A percentile compares a stretch with the other conserved stretches of the same genome.
Conservation (phyloP, 352 stramenopile genomes). For the Globisporangium apiculatum region DNA sequence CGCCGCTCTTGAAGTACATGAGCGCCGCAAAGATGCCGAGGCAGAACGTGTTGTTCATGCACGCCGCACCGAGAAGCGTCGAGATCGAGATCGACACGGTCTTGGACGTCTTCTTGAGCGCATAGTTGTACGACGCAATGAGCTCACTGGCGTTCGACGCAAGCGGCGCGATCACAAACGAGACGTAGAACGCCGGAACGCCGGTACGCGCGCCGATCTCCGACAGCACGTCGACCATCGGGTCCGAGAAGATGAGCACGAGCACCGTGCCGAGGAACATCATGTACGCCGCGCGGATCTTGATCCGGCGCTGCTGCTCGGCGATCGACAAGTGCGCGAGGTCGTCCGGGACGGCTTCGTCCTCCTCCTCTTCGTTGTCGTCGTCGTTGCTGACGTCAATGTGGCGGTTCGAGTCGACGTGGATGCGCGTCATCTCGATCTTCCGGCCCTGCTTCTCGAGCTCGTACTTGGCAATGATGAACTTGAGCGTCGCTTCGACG, state of each 20-base stretch:
- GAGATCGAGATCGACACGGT: constrained; percentile 96
- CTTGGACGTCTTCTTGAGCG: constrained; percentile 96
- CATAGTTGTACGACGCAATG: constrained; percentile 97
- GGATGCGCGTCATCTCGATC: constrained; percentile 42
- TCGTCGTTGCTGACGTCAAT: constrained; percentile 22
- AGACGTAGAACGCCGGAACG: constrained; percentile 97
- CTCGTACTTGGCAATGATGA: constrained; percentile 79
- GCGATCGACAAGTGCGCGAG: constrained; percentile 90
- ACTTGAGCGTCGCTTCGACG: constrained; percentile 81
- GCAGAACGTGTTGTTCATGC: constrained; percentile 99
- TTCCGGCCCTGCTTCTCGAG: constrained; percentile 38
- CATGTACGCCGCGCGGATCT: constrained; percentile 90
- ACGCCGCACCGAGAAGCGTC: constrained; percentile 91
- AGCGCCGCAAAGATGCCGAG: constrained; percentile 97
- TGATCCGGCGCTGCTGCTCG: constrained; percentile 95
- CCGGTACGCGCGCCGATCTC: constrained; percentile 87
- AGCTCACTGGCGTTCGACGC: constrained; percentile 98
- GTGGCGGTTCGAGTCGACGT: constrained; percentile 41
- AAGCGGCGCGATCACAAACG: constrained; percentile 95
- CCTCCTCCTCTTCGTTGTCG: constrained; percentile 86
- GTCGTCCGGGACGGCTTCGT: constrained; percentile 94
- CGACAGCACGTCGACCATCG: constrained; percentile 97
- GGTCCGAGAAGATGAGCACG: constrained; percentile 95
- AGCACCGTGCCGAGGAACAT: constrained; percentile 92
- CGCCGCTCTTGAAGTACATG: constrained; percentile 89